Evolutionary conservation across 331 rosid species (phyloP).

Genomic region (Phaseolus coccineus): DNA sequence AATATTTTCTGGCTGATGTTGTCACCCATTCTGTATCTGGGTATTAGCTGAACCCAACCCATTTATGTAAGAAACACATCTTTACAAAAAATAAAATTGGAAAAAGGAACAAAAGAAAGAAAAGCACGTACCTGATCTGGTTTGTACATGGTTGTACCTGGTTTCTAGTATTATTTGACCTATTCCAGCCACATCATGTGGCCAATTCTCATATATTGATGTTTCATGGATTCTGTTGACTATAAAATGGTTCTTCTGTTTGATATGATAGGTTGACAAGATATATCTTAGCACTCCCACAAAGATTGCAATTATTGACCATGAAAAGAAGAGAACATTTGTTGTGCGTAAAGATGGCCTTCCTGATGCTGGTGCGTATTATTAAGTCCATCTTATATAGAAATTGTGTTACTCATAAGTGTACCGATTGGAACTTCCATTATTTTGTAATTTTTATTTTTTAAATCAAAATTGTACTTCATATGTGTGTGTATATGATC

Average conservation of each 20-base stretch:
- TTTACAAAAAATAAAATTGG: background rate
- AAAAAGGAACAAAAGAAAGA: constrained; percentile 8
- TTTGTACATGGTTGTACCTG: background rate
- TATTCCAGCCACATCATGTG: constrained; percentile 15
- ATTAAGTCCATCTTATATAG: constrained; percentile 36
- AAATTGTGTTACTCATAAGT: background rate
- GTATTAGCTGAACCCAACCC: background rate
- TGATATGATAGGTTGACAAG: constrained; percentile 79
- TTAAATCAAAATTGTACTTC: background rate
- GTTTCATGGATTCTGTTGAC: constrained; percentile 11
- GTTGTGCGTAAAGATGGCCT: constrained; percentile 95
- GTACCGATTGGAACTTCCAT: background rate
- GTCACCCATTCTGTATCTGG: constrained; percentile 22
- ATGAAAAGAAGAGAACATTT: constrained; percentile 89
- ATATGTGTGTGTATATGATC: background rate
- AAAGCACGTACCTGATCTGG: background rate
- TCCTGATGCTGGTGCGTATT: constrained; percentile 85
- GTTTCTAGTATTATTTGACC: constrained; percentile 9
- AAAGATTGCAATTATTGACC: constrained; percentile 94
- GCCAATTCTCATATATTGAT: constrained; percentile 25
- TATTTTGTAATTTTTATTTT: constrained; percentile 1
- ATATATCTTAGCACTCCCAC: constrained; percentile 93
- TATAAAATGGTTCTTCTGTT: constrained; percentile 34
- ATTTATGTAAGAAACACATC: constrained; percentile 16
- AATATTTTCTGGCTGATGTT: constrained; percentile 1